Conservation (phyloP, 2,329 filamentous ascomycete genomes). For the Cercospora citrullina region DNA sequence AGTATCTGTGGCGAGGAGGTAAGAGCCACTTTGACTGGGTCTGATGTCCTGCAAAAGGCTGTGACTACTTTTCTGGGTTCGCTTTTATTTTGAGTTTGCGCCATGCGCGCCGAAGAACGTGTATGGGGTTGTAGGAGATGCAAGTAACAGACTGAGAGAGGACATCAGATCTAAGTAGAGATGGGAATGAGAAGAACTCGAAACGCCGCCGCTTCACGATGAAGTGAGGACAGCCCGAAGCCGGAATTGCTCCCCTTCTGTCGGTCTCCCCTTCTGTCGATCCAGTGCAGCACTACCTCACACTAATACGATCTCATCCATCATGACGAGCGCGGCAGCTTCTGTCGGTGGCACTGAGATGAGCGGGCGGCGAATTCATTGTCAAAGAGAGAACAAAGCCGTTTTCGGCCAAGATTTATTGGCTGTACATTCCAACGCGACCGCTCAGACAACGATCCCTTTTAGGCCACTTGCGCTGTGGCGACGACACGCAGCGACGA, state of each 20-base stretch:
- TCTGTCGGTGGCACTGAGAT: neutral
- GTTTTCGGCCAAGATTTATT: neutral
- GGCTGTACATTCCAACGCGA: slow-evolving; percentile 17
- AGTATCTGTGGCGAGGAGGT: slow-evolving; percentile 4
- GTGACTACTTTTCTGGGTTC: slow-evolving; percentile 13
- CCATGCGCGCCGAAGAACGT: neutral
- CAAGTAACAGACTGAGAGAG: slow-evolving; percentile 24
- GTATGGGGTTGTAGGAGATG: slow-evolving; percentile 1
- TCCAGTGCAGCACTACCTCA: neutral
- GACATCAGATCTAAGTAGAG: slow-evolving; percentile 16
- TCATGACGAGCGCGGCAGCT: neutral
- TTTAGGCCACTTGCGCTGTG: slow-evolving; percentile 36
- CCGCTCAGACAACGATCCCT: slow-evolving; percentile 7
- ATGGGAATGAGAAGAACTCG: slow-evolving; percentile 1
- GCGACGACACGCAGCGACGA: neutral
- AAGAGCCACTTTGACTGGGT: slow-evolving; percentile 6
- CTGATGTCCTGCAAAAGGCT: slow-evolving; percentile 13
- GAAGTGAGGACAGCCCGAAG: neutral
- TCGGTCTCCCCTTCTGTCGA: neutral
- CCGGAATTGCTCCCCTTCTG: neutral
- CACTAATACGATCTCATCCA: neutral
- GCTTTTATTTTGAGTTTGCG: slow-evolving; percentile 8
- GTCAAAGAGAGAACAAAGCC: slow-evolving; percentile 6
- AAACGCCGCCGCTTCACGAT: slow-evolving; percentile 6
- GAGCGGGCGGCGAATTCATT: slow-evolving; percentile 5